These are phyloP conservation scores for Hirsutella thompsonii DNA, from an alignment of 2,329 filamentous ascomycete genomes.

Conservation along the genomic window DNA sequence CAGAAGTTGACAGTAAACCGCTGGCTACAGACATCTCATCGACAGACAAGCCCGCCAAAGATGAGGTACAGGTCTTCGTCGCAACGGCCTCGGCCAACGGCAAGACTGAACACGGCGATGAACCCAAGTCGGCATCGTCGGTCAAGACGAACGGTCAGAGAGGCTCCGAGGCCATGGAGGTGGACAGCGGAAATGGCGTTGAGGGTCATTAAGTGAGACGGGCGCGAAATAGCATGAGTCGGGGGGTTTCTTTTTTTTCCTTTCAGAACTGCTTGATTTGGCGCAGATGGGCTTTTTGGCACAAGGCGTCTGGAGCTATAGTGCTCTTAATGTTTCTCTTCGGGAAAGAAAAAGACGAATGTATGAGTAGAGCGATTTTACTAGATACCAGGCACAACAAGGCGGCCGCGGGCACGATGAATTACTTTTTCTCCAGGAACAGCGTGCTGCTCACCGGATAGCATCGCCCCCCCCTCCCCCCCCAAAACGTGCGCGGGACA, in stretches of 20 bases:
- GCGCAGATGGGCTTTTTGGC: not conserved
- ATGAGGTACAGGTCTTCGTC: slow-evolving; percentile 20
- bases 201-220: not conserved
- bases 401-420: not conserved
- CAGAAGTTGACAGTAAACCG: slow-evolving; percentile 7
- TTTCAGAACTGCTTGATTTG: not conserved
- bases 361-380: not conserved
- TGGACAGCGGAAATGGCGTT: not conserved
- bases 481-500: too few species aligned
- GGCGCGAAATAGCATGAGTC: not conserved
- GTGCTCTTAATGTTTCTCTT: not conserved
- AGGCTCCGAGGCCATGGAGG: not conserved
- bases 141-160: slow-evolving; percentile 4
- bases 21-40: slow-evolving; percentile 4
- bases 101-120: not conserved
- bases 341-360: not conserved
- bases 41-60: slow-evolving; percentile 15
- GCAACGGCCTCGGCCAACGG: slow-evolving; percentile 10
- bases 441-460: too few species aligned
- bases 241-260: not conserved
- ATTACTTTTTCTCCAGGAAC: not conserved
- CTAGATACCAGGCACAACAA: not conserved
- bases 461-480: too few species aligned
- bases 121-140: slow-evolving; percentile 1
- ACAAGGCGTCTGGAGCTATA: not conserved